Conservation (phyloP, 2,329 filamentous ascomycete genomes). For the Polytolypa hystricis region DNA sequence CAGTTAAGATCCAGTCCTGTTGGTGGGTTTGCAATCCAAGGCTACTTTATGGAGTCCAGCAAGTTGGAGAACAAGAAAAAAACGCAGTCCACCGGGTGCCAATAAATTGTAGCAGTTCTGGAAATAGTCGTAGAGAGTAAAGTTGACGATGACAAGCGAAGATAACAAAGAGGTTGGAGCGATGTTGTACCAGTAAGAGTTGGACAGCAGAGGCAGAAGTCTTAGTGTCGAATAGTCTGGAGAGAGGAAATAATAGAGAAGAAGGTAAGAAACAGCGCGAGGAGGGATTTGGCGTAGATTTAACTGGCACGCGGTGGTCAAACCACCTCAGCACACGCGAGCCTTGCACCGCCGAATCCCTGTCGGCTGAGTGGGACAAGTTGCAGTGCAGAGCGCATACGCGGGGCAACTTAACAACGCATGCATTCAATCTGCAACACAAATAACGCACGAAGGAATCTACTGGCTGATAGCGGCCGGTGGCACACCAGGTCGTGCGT, state of each 20-base stretch:
- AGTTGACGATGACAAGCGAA: no score
- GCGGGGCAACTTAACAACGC: slow-evolving; percentile 3
- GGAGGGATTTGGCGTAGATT: slow-evolving; percentile 10
- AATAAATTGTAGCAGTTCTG: neutral
- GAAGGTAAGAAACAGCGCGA: slow-evolving; percentile 2
- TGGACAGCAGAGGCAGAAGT: no score
- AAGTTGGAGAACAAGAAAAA: neutral
- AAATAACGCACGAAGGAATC: slow-evolving; percentile 1
- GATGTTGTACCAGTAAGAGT: no score
- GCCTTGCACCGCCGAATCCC: slow-evolving; percentile 3
- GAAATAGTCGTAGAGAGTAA: neutral
- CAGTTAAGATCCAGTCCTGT: slow-evolving; percentile 16
- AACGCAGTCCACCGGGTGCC: neutral
- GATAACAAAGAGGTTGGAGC: no score
- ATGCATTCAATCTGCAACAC: neutral
- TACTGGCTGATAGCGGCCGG: slow-evolving; percentile 3
- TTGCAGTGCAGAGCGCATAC: slow-evolving; percentile 1
- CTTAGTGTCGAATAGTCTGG: no score
- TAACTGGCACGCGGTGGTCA: slow-evolving; percentile 7
- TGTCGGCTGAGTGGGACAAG: slow-evolving; percentile 2
- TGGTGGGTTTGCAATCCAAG: slow-evolving; percentile 7
- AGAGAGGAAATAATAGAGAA: slow-evolving; percentile 6
- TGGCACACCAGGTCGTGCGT: neutral
- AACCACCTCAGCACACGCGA: slow-evolving; percentile 2
- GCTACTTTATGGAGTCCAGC: neutral